Evolutionary conservation across 768 basidiomycete genomes (phyloP), one percentile per base, ranked within the genome.

Genomic region (Collybiopsis luxurians): DNA sequence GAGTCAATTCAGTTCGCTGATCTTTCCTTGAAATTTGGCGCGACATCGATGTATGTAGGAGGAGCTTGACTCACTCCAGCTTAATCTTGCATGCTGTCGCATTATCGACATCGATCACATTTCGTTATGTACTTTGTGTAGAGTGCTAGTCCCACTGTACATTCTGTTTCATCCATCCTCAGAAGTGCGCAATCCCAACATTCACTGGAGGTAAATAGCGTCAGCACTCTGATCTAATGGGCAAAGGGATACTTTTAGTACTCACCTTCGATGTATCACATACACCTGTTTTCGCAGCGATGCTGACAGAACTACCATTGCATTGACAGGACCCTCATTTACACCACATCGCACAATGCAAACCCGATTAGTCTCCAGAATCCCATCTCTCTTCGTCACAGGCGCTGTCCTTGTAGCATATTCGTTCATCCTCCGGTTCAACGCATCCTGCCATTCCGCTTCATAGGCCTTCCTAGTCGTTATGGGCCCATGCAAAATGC

Each of bases 141-240:
- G 27, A 61, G 38, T 2, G 55, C 54, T 39, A 61, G 50, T 6
- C 60, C 60, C 13, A 61, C 28, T 4, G 54, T 48, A 31, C 57
- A 46, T 26, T 34, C 30, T 15, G 4, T 15, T 24, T 45, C 59
- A 42, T 50, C 48, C 60, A 61, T 61, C n/a, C 59, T 43, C 13
- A 36, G 21, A 9, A 30, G 46, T 15, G 63, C 63, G 30, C 63
- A 64, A 21, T 62, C 47, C 56, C 63, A 64, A 42, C 61, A 62
- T 43, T 64, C 63, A n/a, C 57, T 58, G 28, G 19, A 38, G 45
- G 6, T n/a, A 4, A 19, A 30, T 30, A 34, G 6, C 12, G 27
- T 49, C 13, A 24, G 12, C 23, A 49, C 12, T n/a, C n/a, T n/a
- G n/a, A n/a, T n/a, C n/a, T n/a, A n/a, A n/a, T n/a, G n/a, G n/a